Conservation (phyloP, 495 filamentous ascomycete genomes). For the Aspergillus coremiiformis region DNA sequence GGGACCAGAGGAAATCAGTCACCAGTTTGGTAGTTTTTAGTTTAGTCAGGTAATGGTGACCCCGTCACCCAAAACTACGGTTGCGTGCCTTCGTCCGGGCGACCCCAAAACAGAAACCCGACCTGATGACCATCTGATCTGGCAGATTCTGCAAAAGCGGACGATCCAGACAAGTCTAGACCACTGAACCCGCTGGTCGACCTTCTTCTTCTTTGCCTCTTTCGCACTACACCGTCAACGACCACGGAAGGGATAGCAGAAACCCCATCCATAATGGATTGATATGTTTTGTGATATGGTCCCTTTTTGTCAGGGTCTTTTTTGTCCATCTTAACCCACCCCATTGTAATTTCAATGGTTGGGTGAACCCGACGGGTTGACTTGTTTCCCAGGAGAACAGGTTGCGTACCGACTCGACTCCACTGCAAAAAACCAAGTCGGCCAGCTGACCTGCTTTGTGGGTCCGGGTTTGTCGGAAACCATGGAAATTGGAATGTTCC, state of each 20-base stretch:
- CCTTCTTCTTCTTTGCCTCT: not conserved
- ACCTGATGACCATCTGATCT: slow-evolving; percentile 17
- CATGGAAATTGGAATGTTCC: slow-evolving; percentile 23
- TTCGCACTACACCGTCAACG: not conserved
- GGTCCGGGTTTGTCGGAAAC: slow-evolving; percentile 16
- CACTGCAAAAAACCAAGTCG: slow-evolving; percentile 12
- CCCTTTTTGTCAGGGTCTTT: not conserved
- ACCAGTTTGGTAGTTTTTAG: no score
- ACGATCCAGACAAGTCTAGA: slow-evolving; percentile 16
- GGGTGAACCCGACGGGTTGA: not conserved
- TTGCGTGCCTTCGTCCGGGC: slow-evolving; percentile 5
- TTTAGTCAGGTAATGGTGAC: not conserved
- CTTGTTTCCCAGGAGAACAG: not conserved
- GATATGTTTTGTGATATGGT: not conserved
- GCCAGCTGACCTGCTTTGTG: slow-evolving; percentile 15
- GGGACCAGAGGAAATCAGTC: not conserved
- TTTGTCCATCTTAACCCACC: not conserved
- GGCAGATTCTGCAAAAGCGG: slow-evolving; percentile 24
- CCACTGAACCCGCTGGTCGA: not conserved
- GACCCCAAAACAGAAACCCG: slow-evolving; percentile 20
- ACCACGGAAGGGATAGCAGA: not conserved
- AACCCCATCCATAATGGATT: not conserved
- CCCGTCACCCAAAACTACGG: not conserved
- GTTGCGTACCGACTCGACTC: slow-evolving; percentile 4
- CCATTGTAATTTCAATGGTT: not conserved